phyloP scores from a whole-genome alignment of 352 stramenopile species.

The Peronospora belbahrii region DNA sequence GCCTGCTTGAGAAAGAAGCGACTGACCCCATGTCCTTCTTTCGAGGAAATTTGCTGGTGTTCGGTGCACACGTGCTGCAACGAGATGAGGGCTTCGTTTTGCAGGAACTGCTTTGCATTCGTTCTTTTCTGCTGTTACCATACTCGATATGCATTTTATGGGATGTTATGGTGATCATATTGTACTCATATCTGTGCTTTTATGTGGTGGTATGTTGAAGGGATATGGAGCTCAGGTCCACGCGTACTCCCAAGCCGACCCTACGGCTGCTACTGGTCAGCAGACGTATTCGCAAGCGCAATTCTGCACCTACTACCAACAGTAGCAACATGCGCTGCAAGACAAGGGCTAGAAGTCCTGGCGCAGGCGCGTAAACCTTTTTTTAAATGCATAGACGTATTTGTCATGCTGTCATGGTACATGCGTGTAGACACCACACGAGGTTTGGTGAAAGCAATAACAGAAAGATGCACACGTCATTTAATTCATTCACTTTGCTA shows the following conservation, averaged over 20 bases:
- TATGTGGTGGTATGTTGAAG: slow-evolving; percentile 22
- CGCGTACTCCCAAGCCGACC: slow-evolving; percentile 37
- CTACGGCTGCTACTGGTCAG: slow-evolving; percentile 18
- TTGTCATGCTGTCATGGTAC: background rate
- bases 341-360: background rate
- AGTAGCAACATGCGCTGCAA: slow-evolving; percentile 21
- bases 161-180: slow-evolving; percentile 1
- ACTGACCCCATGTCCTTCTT: slow-evolving; percentile 26
- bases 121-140: slow-evolving; percentile 10
- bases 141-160: slow-evolving; percentile 13
- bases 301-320: slow-evolving; percentile 67
- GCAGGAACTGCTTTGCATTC: slow-evolving; percentile 23
- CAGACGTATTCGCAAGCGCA: slow-evolving; percentile 45
- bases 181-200: slow-evolving; percentile 14
- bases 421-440: background rate
- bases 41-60: slow-evolving; percentile 18
- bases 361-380: background rate
- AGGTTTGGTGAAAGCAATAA: background rate
- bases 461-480: slow-evolving; percentile 2
- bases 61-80: slow-evolving; percentile 21
- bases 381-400: background rate
- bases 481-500: slow-evolving; percentile 2
- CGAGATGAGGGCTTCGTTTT: slow-evolving; percentile 21
- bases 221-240: slow-evolving; percentile 44
- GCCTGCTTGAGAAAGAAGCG: slow-evolving; percentile 11